phyloP scores from a whole-genome alignment of 2,329 filamentous ascomycete genomes.

The Xylariaceae sp. region DNA sequence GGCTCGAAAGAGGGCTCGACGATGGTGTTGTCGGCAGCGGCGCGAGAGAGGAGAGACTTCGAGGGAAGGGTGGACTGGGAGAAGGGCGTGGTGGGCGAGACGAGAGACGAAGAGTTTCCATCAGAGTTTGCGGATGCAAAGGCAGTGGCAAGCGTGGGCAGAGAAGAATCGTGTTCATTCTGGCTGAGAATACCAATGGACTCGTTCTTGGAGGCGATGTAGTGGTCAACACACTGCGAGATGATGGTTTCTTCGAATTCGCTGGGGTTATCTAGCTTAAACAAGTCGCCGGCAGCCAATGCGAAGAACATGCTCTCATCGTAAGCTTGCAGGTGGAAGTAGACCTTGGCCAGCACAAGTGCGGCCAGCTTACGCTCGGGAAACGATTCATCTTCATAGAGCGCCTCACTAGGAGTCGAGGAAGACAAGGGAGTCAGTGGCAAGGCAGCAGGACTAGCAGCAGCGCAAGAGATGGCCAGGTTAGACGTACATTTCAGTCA shows the following conservation, averaged over 20 bases:
- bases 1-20: constrained; percentile 55
- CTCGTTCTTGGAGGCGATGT: constrained; percentile 68
- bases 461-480: not conserved
- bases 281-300: constrained; percentile 87
- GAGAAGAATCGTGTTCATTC: constrained; percentile 35
- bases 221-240: constrained; percentile 96
- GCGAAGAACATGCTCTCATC: constrained; percentile 99
- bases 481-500: constrained; percentile 76
- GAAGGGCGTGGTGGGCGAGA: constrained; percentile 90
- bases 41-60: constrained; percentile 88
- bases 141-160: constrained; percentile 72
- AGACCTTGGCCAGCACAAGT: constrained; percentile 92
- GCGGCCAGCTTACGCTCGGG: constrained; percentile 91
- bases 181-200: constrained; percentile 43
- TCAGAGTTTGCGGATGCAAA: constrained; percentile 64
- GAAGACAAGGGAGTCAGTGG: constrained; percentile 18
- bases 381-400: constrained; percentile 95
- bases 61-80: constrained; percentile 89
- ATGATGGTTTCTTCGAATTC: constrained; percentile 99
- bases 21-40: constrained; percentile 60
- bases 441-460: not conserved
- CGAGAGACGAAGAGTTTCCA: constrained; percentile 61
- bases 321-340: constrained; percentile 98
- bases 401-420: constrained; percentile 64
- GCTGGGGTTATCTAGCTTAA: constrained; percentile 83